A percentile compares a stretch with the other conserved stretches of the same genome.
Conservation (phyloP, 2,329 filamentous ascomycete species). For the Fusarium sp. region DNA sequence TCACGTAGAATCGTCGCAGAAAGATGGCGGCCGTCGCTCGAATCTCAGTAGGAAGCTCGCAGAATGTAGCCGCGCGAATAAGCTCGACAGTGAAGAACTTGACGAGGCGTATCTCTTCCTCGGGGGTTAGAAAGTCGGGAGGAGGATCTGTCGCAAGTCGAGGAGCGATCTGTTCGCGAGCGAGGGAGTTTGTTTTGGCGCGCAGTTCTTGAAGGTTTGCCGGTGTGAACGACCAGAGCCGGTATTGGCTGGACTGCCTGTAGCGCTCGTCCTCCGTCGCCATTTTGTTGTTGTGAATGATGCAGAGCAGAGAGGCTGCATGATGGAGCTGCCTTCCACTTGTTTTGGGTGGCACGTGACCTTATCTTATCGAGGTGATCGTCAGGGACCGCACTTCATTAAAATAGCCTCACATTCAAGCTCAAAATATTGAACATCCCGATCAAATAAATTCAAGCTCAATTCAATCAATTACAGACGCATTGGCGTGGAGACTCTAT, state of each 20-base stretch:
- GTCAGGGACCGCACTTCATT: background rate
- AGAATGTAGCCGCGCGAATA: slow-evolving; percentile 63
- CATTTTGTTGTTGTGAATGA: slow-evolving; percentile 57
- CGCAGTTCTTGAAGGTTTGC: slow-evolving; percentile 76
- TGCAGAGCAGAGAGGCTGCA: background rate
- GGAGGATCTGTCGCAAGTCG: slow-evolving; percentile 63
- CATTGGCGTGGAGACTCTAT: slow-evolving; percentile 30
- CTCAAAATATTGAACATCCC: background rate
- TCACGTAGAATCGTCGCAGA: slow-evolving; percentile 92
- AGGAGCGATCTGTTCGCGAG: slow-evolving; percentile 66
- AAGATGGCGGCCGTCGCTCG: slow-evolving; percentile 82
- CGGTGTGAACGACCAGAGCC: slow-evolving; percentile 90
- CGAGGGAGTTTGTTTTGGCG: slow-evolving; percentile 79
- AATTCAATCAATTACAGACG: slow-evolving; percentile 29
- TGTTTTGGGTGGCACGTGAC: slow-evolving; percentile 13
- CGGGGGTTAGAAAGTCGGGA: slow-evolving; percentile 81
- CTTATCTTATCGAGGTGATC: slow-evolving; percentile 16
- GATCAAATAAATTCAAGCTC: background rate
- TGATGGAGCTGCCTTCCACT: background rate
- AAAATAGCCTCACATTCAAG: background rate
- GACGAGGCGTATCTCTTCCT: slow-evolving; percentile 84
- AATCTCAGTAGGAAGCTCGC: slow-evolving; percentile 59
- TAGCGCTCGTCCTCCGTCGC: slow-evolving; percentile 90
- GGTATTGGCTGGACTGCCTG: slow-evolving; percentile 86
- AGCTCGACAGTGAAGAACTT: slow-evolving; percentile 75